Percentiles rank a stretch among this genome's conserved stretches.
These are phyloP conservation scores for Miscanthus lutarioriparius DNA, from an alignment of 176 grass and related monocot species.

Conservation along the genomic window DNA sequence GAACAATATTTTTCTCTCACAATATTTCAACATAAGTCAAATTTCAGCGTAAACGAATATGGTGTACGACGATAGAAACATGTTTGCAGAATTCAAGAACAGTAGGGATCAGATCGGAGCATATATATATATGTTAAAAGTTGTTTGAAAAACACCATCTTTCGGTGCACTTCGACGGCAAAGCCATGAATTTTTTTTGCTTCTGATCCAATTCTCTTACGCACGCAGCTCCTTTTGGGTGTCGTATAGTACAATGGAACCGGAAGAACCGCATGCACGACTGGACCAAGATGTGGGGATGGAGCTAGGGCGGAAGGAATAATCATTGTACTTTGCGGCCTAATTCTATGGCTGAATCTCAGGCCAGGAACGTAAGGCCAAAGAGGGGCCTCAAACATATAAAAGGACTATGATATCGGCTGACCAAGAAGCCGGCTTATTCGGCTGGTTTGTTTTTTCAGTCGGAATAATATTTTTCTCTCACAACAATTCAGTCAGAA, in stretches of 20 bases:
- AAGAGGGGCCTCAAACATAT: neutral
- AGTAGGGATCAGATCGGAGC: neutral
- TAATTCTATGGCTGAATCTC: slow-evolving; percentile 28
- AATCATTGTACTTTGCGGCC: slow-evolving; percentile 30
- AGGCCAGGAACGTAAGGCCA: neutral
- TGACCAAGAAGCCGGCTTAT: too few species aligned
- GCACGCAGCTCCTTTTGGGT: neutral
- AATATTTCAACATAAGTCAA: too few species aligned
- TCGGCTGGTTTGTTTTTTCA: too few species aligned
- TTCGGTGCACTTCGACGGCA: slow-evolving; percentile 20
- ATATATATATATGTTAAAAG: neutral
- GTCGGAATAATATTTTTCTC: too few species aligned
- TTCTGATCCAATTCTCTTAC: neutral
- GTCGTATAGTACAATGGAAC: neutral
- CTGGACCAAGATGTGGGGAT: neutral
- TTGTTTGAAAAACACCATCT: slow-evolving; percentile 28
- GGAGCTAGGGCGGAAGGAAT: neutral
- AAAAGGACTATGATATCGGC: slow-evolving; percentile 36
- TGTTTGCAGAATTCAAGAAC: neutral
- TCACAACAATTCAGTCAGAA: too few species aligned
- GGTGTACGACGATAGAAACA: neutral
- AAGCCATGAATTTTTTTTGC: slow-evolving; percentile 1
- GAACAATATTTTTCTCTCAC: too few species aligned
- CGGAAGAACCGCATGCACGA: neutral
- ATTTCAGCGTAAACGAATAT: too few species aligned